These are phyloP conservation scores for Multifurca ochricompacta DNA, from an alignment of 768 basidiomycete genomes.

Conservation along the genomic window DNA sequence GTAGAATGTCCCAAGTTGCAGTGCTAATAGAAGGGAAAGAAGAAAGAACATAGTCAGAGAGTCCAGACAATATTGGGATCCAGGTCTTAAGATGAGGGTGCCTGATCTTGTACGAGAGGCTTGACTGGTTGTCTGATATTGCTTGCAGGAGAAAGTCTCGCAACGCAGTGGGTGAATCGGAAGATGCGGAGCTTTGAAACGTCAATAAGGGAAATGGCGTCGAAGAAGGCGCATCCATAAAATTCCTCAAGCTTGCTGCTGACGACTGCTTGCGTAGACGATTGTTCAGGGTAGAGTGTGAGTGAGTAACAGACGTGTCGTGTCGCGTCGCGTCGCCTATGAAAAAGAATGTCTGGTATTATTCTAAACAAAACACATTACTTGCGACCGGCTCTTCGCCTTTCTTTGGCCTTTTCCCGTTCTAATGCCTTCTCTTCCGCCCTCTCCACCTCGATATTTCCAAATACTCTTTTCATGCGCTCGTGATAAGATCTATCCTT, in stretches of 20 bases:
- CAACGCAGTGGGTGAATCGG: conserved; percentile 19
- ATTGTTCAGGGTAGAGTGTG: conserved; percentile 7
- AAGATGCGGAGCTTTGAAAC: conserved; percentile 13
- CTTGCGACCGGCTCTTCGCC: conserved; percentile 69
- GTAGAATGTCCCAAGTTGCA: conserved; percentile 44
- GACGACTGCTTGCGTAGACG: background rate
- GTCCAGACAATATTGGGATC: conserved; percentile 40
- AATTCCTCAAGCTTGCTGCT: background rate
- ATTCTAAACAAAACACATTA: conserved; percentile 26
- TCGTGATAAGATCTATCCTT: conserved; percentile 78
- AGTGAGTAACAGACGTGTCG: no score
- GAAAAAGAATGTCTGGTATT: background rate
- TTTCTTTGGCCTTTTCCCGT: conserved; percentile 70
- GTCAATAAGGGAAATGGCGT: conserved; percentile 18
- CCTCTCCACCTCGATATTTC: conserved; percentile 74
- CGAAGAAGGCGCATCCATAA: conserved; percentile 17
- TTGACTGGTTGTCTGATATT: conserved; percentile 16
- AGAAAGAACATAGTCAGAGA: conserved; percentile 42
- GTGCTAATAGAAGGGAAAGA: conserved; percentile 47
- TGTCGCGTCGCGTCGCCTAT: conserved; percentile 3
- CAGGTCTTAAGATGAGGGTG: conserved; percentile 35
- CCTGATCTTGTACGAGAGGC: conserved; percentile 11
- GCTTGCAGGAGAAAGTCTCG: conserved; percentile 17
- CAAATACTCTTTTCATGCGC: conserved; percentile 77
- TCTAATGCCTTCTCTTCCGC: conserved; percentile 94